phyloP scores from a whole-genome alignment of 2,329 filamentous ascomycete species.

The Aspergillus chevalieri region DNA sequence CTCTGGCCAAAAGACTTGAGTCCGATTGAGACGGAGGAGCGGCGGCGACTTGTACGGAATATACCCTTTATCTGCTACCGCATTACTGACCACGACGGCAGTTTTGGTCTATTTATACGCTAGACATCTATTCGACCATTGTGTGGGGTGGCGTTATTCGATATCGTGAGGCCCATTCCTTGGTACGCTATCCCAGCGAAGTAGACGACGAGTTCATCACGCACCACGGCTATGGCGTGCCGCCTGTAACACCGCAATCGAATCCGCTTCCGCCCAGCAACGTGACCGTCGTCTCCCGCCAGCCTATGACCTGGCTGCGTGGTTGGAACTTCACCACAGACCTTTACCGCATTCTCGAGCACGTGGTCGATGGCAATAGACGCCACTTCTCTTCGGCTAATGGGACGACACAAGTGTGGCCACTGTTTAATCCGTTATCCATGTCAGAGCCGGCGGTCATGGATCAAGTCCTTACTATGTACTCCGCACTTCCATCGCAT shows the following conservation, averaged over 20 bases:
- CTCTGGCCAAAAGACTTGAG: conserved; percentile 46
- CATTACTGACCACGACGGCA: conserved; percentile 13
- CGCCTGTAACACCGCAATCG: conserved; percentile 12
- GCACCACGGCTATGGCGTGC: conserved; percentile 19
- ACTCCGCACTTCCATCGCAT: conserved; percentile 17
- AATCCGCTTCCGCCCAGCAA: conserved; percentile 6
- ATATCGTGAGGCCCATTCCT: conserved; percentile 41
- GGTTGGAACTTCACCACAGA: conserved; percentile 3
- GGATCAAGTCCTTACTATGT: conserved; percentile 20
- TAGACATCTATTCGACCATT: conserved; percentile 51
- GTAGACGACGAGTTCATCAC: conserved; percentile 43
- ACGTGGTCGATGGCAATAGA: neutral
- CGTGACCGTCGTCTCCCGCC: conserved; percentile 6
- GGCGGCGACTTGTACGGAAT: conserved; percentile 40
- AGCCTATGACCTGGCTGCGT: neutral
- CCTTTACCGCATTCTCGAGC: conserved; percentile 1
- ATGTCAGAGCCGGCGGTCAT: conserved; percentile 20
- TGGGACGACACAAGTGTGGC: conserved; percentile 18
- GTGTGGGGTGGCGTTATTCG: conserved; percentile 47
- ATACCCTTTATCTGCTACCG: neutral
- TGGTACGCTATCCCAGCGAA: conserved; percentile 46
- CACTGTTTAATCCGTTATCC: conserved; percentile 14
- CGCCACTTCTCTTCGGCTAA: conserved; percentile 17
- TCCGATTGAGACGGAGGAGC: conserved; percentile 44
- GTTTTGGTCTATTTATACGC: conserved; percentile 54